phyloP scores from a whole-genome alignment of 78 protist genomes.

The Dictyostelium citrinum region DNA sequence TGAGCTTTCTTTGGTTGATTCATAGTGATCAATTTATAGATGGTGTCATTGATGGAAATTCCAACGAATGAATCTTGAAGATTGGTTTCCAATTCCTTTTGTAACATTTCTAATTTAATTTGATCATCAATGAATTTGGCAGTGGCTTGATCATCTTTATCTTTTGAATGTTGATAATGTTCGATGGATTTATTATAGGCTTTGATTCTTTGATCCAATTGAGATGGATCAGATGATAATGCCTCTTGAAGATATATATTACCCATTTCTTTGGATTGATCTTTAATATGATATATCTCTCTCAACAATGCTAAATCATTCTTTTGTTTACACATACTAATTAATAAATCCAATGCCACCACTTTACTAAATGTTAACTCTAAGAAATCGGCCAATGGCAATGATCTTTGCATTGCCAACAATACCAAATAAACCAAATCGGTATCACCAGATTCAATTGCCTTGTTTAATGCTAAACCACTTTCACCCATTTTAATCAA shows the following conservation, averaged over 20 bases:
- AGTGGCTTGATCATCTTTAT: slow-evolving; percentile 37
- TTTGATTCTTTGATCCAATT: slow-evolving; percentile 17
- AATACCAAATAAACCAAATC: slow-evolving; percentile 73
- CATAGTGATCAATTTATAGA: slow-evolving; percentile 31
- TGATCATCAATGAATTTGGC: slow-evolving; percentile 71
- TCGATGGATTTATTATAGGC: neutral
- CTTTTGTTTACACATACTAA: slow-evolving; percentile 58
- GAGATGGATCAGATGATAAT: neutral
- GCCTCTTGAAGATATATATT: slow-evolving; percentile 16
- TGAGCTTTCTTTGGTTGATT: slow-evolving; percentile 17
- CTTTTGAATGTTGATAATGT: neutral
- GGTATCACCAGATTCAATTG: slow-evolving; percentile 89
- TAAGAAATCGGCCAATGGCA: neutral
- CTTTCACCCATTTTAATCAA: slow-evolving; percentile 83
- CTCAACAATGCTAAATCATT: neutral
- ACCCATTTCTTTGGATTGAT: slow-evolving; percentile 18
- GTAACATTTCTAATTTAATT: slow-evolving; percentile 52
- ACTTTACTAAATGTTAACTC: slow-evolving; percentile 19
- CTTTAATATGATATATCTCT: slow-evolving; percentile 32
- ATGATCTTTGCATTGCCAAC: neutral
- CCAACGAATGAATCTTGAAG: neutral
- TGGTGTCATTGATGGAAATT: slow-evolving; percentile 48
- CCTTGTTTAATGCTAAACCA: slow-evolving; percentile 87
- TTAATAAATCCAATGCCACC: slow-evolving; percentile 71
- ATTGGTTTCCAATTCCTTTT: slow-evolving; percentile 70